These are phyloP conservation scores for Globisporangium uncinulatum DNA, from an alignment of 352 stramenopile genomes.

Conservation along the genomic window DNA sequence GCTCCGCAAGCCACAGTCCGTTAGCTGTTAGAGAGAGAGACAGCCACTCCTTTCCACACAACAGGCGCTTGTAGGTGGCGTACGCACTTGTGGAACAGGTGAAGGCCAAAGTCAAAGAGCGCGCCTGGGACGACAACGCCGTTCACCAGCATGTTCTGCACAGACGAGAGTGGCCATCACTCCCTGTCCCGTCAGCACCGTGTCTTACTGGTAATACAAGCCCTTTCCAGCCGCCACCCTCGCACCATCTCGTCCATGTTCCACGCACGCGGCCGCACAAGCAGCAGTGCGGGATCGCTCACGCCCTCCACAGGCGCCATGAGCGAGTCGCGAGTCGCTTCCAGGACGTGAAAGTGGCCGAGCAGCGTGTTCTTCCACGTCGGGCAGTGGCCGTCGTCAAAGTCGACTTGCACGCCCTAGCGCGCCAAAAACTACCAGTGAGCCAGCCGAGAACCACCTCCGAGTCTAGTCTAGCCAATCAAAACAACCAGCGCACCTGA, in stretches of 20 bases:
- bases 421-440: not conserved
- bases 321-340: slow-evolving; percentile 77
- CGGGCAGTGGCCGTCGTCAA: slow-evolving; percentile 79
- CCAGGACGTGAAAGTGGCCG: slow-evolving; percentile 90
- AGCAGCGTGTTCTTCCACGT: slow-evolving; percentile 91
- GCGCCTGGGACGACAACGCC: slow-evolving; percentile 81
- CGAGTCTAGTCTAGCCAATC: not conserved
- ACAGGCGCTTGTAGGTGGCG: not conserved
- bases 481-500: slow-evolving; percentile 49
- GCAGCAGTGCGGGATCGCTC: slow-evolving; percentile 69
- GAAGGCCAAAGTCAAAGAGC: slow-evolving; percentile 94
- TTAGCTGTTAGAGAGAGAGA: not conserved
- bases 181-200: not conserved
- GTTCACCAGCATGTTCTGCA: slow-evolving; percentile 88
- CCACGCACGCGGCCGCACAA: slow-evolving; percentile 92
- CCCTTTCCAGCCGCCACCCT: not conserved
- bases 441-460: not conserved
- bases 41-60: no score
- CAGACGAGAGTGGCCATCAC: not conserved
- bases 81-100: slow-evolving; percentile 93
- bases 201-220: no score
- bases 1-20: not conserved
- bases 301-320: slow-evolving; percentile 16
- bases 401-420: slow-evolving; percentile 70
- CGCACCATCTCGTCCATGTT: slow-evolving; percentile 92